Percentiles rank a stretch among this genome's conserved stretches.
These are phyloP conservation scores for Nannochloris sp. DNA, from an alignment of 139 green algal genomes.

Conservation along the genomic window DNA sequence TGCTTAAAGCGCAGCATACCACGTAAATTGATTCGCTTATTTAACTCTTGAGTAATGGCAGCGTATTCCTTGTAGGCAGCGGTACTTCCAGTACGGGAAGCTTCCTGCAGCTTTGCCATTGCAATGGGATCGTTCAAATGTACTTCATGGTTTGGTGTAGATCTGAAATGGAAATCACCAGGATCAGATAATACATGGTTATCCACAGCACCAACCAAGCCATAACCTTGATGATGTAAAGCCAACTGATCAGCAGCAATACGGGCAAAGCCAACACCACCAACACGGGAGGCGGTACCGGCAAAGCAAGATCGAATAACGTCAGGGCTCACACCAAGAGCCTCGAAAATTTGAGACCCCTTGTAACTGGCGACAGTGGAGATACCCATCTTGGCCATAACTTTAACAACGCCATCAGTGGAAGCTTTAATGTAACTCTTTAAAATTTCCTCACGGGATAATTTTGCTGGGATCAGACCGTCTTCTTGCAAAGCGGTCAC, in stretches of 20 bases:
- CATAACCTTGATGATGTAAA: slow-evolving; percentile 67
- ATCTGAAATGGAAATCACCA: slow-evolving; percentile 80
- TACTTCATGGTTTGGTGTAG: slow-evolving; percentile 51
- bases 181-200: slow-evolving; percentile 49
- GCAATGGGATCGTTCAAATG: slow-evolving; percentile 91
- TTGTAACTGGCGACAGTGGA: slow-evolving; percentile 92
- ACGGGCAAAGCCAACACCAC: slow-evolving; percentile 50
- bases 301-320: slow-evolving; percentile 84
- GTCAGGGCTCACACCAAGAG: slow-evolving; percentile 67
- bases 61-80: slow-evolving; percentile 52
- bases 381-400: slow-evolving; percentile 98
- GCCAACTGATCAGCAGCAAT: slow-evolving; percentile 58
- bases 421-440: slow-evolving; percentile 75
- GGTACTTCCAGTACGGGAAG: slow-evolving; percentile 33
- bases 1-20: slow-evolving; percentile 83
- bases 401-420: slow-evolving; percentile 53
- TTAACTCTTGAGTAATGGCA: slow-evolving; percentile 63
- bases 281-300: slow-evolving; percentile 78
- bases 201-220: slow-evolving; percentile 39
- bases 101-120: slow-evolving; percentile 84
- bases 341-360: slow-evolving; percentile 97
- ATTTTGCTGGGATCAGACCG: slow-evolving; percentile 48
- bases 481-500: slow-evolving; percentile 66
- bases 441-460: slow-evolving; percentile 45
- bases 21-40: slow-evolving; percentile 74